These are phyloP conservation scores for Fusarium chuoi DNA, from an alignment of 2,329 filamentous ascomycete genomes.

Conservation along the genomic window DNA sequence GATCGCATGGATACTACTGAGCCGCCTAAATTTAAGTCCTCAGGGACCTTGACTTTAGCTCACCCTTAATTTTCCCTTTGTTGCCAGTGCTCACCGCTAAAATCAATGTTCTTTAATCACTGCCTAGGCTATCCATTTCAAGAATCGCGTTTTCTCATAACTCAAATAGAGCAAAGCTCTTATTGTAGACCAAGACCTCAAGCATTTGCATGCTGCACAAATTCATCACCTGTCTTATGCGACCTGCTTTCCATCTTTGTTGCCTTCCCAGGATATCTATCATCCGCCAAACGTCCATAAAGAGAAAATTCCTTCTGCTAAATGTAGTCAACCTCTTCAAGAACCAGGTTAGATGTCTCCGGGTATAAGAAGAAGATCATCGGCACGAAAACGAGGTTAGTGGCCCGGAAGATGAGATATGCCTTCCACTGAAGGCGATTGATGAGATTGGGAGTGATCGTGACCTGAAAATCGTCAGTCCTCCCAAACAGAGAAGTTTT, in stretches of 20 bases:
- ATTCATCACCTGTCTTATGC: background rate
- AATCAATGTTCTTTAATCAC: background rate
- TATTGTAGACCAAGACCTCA: background rate
- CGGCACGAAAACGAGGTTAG: constrained; percentile 1
- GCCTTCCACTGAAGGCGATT: constrained; percentile 17
- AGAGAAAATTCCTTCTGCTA: constrained; percentile 21
- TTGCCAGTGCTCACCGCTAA: background rate
- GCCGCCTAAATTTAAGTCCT: background rate
- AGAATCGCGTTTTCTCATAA: too few relatives aligned
- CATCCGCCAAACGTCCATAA: background rate
- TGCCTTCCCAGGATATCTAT: background rate
- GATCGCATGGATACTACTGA: background rate
- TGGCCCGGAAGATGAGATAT: constrained; percentile 18
- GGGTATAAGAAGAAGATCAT: constrained; percentile 4
- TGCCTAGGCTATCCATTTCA: background rate
- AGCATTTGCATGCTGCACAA: background rate
- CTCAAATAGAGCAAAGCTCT: too few relatives aligned
- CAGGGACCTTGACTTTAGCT: background rate
- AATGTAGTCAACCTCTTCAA: constrained; percentile 18
- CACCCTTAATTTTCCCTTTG: background rate
- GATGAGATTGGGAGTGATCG: constrained; percentile 58
- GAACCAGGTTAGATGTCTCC: constrained; percentile 1
- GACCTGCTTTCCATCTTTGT: background rate
- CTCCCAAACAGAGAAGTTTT: constrained; percentile 13
- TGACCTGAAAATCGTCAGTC: constrained; percentile 47